Conservation (phyloP, 2,329 filamentous ascomycete genomes). For the Dothistroma pini region DNA sequence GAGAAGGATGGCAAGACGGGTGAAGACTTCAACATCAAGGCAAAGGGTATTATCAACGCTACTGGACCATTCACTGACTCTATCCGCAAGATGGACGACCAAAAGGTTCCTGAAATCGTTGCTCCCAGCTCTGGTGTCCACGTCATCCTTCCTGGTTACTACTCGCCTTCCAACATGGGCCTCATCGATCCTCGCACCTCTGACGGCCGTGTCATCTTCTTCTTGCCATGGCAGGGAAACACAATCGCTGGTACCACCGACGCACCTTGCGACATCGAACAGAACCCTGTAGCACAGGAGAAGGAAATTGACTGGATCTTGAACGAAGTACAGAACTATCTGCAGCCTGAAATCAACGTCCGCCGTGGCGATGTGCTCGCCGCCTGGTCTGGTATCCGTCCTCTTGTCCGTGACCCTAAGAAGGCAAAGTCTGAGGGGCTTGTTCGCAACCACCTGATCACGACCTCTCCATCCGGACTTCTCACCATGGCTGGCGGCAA, state of each 20-base stretch:
- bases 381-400: slow-evolving; percentile 84
- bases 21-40: slow-evolving; percentile 66
- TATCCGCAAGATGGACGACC: slow-evolving; percentile 81
- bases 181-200: slow-evolving; percentile 83
- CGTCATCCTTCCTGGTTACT: slow-evolving; percentile 82
- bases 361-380: slow-evolving; percentile 83
- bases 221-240: slow-evolving; percentile 89
- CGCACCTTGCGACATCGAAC: slow-evolving; percentile 66
- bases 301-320: slow-evolving; percentile 87
- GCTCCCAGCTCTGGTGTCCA: slow-evolving; percentile 83
- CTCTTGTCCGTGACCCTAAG: slow-evolving; percentile 80
- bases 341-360: slow-evolving; percentile 80
- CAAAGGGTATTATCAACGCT: slow-evolving; percentile 81
- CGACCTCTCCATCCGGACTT: slow-evolving; percentile 73
- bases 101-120: slow-evolving; percentile 68
- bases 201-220: slow-evolving; percentile 87
- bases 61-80: slow-evolving; percentile 85
- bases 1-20: slow-evolving; percentile 60
- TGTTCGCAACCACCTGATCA: slow-evolving; percentile 80
- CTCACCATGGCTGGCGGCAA: slow-evolving; percentile 85
- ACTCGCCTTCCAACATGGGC: slow-evolving; percentile 80
- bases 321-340: slow-evolving; percentile 74
- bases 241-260: slow-evolving; percentile 89
- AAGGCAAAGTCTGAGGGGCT: slow-evolving; percentile 82
- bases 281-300: slow-evolving; percentile 73